A percentile compares a stretch with the other conserved stretches of the same genome.
Conservation (phyloP, 2,329 filamentous ascomycete genomes). For the Metarhizium sp. region DNA sequence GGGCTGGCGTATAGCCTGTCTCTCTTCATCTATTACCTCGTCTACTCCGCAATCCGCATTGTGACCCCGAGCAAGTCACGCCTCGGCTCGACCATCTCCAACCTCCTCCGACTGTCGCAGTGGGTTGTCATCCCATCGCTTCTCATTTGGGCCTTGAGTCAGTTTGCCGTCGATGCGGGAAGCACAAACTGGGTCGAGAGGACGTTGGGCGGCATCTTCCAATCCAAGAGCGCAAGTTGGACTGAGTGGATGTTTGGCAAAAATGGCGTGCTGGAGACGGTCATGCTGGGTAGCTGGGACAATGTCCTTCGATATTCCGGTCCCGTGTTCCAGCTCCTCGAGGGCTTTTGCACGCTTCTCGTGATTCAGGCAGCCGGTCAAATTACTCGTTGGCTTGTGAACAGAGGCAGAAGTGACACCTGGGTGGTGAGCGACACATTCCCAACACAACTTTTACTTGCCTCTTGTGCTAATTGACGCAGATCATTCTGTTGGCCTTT, state of each 20-base stretch:
- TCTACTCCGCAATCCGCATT: constrained; percentile 73
- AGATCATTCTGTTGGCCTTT: constrained; percentile 82
- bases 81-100: constrained; percentile 61
- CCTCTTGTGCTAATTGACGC: constrained; percentile 22
- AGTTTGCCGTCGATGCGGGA: constrained; percentile 86
- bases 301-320: constrained; percentile 81
- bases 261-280: constrained; percentile 69
- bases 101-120: constrained; percentile 65
- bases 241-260: constrained; percentile 83
- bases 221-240: constrained; percentile 54
- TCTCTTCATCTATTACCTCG: constrained; percentile 82
- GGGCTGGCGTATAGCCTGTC: constrained; percentile 89
- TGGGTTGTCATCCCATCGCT: constrained; percentile 79
- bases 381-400: constrained; percentile 90
- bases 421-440: constrained; percentile 67
- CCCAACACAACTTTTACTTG: not conserved
- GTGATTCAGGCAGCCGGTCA: constrained; percentile 94
- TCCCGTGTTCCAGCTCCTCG: constrained; percentile 85
- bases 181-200: constrained; percentile 71
- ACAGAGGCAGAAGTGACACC: constrained; percentile 83
- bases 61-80: constrained; percentile 70
- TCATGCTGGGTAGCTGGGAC: constrained; percentile 82
- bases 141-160: constrained; percentile 90
- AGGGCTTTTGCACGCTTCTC: constrained; percentile 92
- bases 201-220: constrained; percentile 60